phyloP scores from a whole-genome alignment of 2,329 filamentous ascomycete species.

The Diaporthe citri region DNA sequence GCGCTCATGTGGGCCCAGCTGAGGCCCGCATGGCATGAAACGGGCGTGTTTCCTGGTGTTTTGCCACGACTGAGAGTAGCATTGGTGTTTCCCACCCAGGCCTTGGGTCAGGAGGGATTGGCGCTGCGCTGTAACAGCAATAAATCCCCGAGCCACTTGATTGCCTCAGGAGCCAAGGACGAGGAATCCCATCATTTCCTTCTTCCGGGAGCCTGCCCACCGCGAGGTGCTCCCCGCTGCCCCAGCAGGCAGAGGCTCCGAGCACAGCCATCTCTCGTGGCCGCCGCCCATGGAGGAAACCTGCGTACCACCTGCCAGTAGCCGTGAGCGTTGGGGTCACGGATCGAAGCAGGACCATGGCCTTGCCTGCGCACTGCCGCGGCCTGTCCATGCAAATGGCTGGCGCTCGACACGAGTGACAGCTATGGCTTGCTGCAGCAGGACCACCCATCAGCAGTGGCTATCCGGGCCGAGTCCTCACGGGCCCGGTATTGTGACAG shows the following conservation, averaged over 20 bases:
- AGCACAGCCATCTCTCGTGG: constrained; percentile 20
- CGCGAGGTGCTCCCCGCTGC: not conserved
- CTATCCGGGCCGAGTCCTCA: constrained; percentile 28
- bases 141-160: constrained; percentile 22
- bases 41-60: constrained; percentile 1
- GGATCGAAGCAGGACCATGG: constrained; percentile 1
- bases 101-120: constrained; percentile 17
- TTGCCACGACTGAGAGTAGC: constrained; percentile 15
- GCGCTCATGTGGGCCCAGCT: not conserved
- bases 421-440: constrained; percentile 35
- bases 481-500: constrained; percentile 5
- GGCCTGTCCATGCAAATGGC: not conserved
- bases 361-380: constrained; percentile 22
- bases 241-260: not conserved
- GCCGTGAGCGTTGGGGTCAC: constrained; percentile 9
- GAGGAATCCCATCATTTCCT: constrained; percentile 1
- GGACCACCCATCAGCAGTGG: constrained; percentile 24
- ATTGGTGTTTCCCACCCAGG: constrained; percentile 33
- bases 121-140: constrained; percentile 33
- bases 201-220: not conserved
- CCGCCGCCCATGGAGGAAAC: not conserved
- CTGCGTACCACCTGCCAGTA: constrained; percentile 15
- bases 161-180: not conserved
- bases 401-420: constrained; percentile 18
- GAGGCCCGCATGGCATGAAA: constrained; percentile 20